Evolutionary conservation across 345 rosid species (phyloP).

Genomic region (Excoecaria agallocha): DNA sequence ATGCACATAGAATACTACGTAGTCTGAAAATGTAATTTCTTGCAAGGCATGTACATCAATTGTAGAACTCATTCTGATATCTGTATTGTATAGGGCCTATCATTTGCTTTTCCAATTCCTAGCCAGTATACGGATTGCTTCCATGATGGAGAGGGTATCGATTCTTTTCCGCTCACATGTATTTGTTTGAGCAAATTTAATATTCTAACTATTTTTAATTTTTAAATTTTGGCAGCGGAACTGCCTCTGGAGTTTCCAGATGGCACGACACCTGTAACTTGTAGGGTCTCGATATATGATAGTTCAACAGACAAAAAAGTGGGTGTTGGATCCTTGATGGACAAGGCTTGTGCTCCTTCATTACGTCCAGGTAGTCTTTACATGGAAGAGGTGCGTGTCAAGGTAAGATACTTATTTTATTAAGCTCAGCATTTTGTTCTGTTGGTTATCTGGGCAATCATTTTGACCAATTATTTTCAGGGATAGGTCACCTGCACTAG

Average conservation of each 20-base stretch:
- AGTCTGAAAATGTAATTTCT: neutral
- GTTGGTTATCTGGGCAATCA: slow-evolving; percentile 7
- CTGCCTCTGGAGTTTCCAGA: slow-evolving; percentile 95
- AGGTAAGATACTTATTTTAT: slow-evolving; percentile 48
- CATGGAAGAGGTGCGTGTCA: slow-evolving; percentile 92
- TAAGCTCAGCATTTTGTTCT: neutral
- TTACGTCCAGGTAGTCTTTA: slow-evolving; percentile 72
- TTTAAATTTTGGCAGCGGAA: slow-evolving; percentile 53
- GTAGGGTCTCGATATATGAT: slow-evolving; percentile 87
- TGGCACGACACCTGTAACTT: slow-evolving; percentile 97
- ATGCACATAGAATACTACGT: slow-evolving; percentile 21
- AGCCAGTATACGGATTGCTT: slow-evolving; percentile 80
- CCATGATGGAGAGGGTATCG: slow-evolving; percentile 77
- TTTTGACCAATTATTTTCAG: slow-evolving; percentile 7
- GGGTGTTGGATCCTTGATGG: slow-evolving; percentile 81
- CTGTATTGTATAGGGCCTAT: slow-evolving; percentile 64
- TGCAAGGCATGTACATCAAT: neutral
- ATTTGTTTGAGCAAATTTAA: neutral
- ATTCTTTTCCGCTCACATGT: neutral
- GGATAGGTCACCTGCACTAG: slow-evolving; percentile 7
- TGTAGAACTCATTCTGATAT: slow-evolving; percentile 7
- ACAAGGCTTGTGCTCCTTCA: slow-evolving; percentile 80
- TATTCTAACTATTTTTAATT: slow-evolving; percentile 8
- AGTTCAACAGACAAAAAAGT: slow-evolving; percentile 80
- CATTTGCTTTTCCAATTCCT: slow-evolving; percentile 96